Evolutionary conservation across 768 basidiomycete species (phyloP).

Genomic region (Tephrocybe sp.): DNA sequence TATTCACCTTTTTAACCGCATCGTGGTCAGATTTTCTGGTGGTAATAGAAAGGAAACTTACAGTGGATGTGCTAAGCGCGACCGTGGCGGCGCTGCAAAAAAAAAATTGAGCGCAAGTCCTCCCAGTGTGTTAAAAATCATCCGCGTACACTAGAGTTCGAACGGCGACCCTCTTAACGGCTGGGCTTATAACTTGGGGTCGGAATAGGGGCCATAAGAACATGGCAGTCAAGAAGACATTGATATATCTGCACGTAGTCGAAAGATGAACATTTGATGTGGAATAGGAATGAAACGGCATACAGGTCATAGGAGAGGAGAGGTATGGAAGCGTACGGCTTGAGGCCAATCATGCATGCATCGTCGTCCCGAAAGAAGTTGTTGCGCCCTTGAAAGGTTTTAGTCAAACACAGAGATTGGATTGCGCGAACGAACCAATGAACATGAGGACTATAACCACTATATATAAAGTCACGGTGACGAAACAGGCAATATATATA

Average conservation of each 20-base stretch:
- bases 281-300: conserved; percentile 9
- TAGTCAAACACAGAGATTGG: neutral
- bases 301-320: conserved; percentile 48
- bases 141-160: conserved; percentile 40
- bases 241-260: conserved; percentile 3
- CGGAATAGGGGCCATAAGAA: conserved; percentile 47
- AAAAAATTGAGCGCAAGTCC: neutral
- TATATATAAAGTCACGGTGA: conserved; percentile 34
- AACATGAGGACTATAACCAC: conserved; percentile 38
- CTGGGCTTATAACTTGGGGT: conserved; percentile 29
- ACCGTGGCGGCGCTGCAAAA: conserved; percentile 30
- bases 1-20: conserved; percentile 29
- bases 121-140: no score
- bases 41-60: conserved; percentile 12
- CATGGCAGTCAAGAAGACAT: conserved; percentile 30
- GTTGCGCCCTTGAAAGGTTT: conserved; percentile 28
- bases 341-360: conserved; percentile 47
- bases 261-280: neutral
- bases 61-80: conserved; percentile 47
- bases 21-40: conserved; percentile 9
- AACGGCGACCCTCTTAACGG: conserved; percentile 35
- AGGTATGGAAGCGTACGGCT: conserved; percentile 39
- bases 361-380: conserved; percentile 33
- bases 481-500: conserved; percentile 38
- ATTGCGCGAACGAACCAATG: conserved; percentile 28